Evolutionary conservation across 495 filamentous ascomycete species (phyloP).

Genomic region (Tricharina praecox): DNA sequence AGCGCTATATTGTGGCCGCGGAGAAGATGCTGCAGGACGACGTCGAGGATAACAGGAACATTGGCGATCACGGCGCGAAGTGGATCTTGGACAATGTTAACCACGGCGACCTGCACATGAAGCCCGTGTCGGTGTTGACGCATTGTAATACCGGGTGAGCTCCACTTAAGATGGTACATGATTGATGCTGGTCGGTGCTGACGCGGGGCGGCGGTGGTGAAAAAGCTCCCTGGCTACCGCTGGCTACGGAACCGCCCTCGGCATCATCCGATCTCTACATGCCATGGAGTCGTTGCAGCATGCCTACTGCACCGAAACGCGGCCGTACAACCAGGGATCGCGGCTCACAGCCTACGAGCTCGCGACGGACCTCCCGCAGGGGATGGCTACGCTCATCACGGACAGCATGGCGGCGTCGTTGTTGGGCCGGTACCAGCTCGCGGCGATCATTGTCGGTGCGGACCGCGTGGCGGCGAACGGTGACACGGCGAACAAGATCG

Average conservation of each 20-base stretch:
- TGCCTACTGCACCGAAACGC: slow-evolving; percentile 90
- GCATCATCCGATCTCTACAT: slow-evolving; percentile 77
- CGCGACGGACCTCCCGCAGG: slow-evolving; percentile 81
- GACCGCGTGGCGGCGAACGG: slow-evolving; percentile 92
- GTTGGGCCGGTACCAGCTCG: slow-evolving; percentile 48
- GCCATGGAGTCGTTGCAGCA: slow-evolving; percentile 45
- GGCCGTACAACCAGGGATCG: slow-evolving; percentile 95
- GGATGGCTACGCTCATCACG: slow-evolving; percentile 53
- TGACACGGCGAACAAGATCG: slow-evolving; percentile 97
- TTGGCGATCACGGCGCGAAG: slow-evolving; percentile 64
- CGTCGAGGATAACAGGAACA: slow-evolving; percentile 64
- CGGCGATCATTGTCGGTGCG: slow-evolving; percentile 81
- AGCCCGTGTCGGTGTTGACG: slow-evolving; percentile 54
- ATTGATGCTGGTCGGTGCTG: no score
- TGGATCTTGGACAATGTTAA: slow-evolving; percentile 61
- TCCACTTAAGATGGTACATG: no score
- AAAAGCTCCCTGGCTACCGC: slow-evolving; percentile 85
- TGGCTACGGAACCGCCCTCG: slow-evolving; percentile 87
- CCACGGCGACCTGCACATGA: slow-evolving; percentile 22
- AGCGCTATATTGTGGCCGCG: slow-evolving; percentile 52
- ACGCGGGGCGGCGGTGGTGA: no score
- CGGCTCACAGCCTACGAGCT: slow-evolving; percentile 91
- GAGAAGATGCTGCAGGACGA: slow-evolving; percentile 82
- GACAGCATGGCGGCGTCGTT: slow-evolving; percentile 91
- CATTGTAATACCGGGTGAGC: slow-evolving; percentile 91